A percentile compares a stretch with the other conserved stretches of the same genome.
phyloP scores from a whole-genome alignment of 1,139 yeast genomes.

The Protomyces macrosporus region DNA sequence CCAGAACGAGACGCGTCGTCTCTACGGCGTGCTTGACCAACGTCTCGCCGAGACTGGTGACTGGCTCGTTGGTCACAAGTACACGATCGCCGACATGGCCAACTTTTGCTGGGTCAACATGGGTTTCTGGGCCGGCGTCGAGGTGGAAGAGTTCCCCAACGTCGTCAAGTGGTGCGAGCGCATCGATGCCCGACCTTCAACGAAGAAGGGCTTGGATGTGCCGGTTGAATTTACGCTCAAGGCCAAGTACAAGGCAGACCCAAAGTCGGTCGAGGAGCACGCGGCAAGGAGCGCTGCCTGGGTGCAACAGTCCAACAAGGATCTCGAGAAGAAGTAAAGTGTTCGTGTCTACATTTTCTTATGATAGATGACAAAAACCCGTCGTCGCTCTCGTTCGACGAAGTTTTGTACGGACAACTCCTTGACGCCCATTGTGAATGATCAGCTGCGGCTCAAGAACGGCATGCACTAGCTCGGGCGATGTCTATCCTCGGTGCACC shows the following conservation, averaged over 20 bases:
- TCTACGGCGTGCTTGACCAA: slow-evolving; percentile 51
- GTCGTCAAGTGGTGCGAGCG: slow-evolving; percentile 9
- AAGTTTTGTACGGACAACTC: too few relatives aligned
- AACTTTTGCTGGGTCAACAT: slow-evolving; percentile 41
- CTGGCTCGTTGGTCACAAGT: slow-evolving; percentile 53
- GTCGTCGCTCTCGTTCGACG: too few relatives aligned
- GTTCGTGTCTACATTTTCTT: too few relatives aligned
- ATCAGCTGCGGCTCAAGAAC: too few relatives aligned
- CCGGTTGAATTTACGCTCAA: slow-evolving; percentile 20
- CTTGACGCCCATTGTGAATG: too few relatives aligned
- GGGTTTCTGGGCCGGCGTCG: slow-evolving; percentile 26
- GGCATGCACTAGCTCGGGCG: too few relatives aligned
- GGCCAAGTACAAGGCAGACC: slow-evolving; percentile 13
- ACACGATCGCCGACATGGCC: slow-evolving; percentile 53
- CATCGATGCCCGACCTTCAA: slow-evolving; percentile 15
- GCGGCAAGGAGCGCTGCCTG: slow-evolving; percentile 15
- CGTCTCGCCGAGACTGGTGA: slow-evolving; percentile 45
- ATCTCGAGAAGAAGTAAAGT: slow-evolving; percentile 2
- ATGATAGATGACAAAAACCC: too few relatives aligned
- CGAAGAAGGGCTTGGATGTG: slow-evolving; percentile 22
- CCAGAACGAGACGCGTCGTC: slow-evolving; percentile 48
- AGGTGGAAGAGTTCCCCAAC: slow-evolving; percentile 7
- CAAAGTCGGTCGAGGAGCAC: slow-evolving; percentile 7
- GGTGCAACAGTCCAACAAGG: slow-evolving; percentile 17
- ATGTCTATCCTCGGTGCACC: too few relatives aligned